Evolutionary conservation across 768 basidiomycete species (phyloP).

Genomic region (Leccinellum albellum): DNA sequence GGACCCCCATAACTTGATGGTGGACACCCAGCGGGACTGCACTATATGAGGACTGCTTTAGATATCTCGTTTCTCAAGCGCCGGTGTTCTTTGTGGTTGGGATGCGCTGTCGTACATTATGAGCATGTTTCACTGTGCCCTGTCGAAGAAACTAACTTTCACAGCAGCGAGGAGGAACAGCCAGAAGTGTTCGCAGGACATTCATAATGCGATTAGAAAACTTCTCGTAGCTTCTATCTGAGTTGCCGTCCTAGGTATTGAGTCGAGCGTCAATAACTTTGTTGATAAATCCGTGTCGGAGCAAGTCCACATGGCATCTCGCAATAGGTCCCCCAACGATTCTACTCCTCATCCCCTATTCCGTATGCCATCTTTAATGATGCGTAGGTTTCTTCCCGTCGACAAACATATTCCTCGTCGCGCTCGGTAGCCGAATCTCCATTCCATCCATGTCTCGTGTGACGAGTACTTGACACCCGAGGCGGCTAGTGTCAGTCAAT

Average conservation of each 20-base stretch:
- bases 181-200: neutral
- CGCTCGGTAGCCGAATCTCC: slow-evolving; percentile 78
- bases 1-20: neutral
- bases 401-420: slow-evolving; percentile 96
- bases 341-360: neutral
- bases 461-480: slow-evolving; percentile 77
- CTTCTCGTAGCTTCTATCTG: neutral
- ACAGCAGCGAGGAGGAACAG: no score
- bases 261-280: neutral
- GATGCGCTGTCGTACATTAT: neutral
- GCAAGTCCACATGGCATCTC: neutral
- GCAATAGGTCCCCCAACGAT: neutral
- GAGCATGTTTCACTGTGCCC: neutral
- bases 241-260: neutral
- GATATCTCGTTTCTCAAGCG: neutral
- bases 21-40: neutral
- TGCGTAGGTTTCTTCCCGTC: slow-evolving; percentile 66
- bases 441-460: slow-evolving; percentile 83
- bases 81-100: neutral
- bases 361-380: slow-evolving; percentile 28
- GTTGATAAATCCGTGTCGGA: neutral
- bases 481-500: slow-evolving; percentile 84
- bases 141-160: neutral
- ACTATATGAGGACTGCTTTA: no score
- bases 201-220: neutral